phyloP scores from a whole-genome alignment of 2,329 filamentous ascomycete genomes.

The Chaetothyriales sp. region DNA sequence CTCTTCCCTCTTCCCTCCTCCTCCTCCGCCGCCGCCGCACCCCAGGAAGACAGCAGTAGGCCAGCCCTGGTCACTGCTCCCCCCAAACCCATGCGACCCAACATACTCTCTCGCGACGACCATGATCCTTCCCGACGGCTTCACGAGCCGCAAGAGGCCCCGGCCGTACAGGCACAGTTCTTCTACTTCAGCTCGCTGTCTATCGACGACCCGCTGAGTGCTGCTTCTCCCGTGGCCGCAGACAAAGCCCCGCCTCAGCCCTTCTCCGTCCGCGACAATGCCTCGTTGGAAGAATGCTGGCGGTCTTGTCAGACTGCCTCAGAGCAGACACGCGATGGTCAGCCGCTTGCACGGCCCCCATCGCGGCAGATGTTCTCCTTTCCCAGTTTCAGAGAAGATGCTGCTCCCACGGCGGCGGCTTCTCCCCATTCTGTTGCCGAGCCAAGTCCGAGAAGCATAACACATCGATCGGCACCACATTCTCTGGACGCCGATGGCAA shows the following conservation, averaged over 20 bases:
- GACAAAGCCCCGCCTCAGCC: slow-evolving; percentile 48
- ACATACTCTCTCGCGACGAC: neutral
- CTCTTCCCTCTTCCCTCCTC: neutral
- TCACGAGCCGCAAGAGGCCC: slow-evolving; percentile 34
- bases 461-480: neutral
- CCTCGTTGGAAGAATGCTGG: slow-evolving; percentile 67
- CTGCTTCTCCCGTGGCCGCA: slow-evolving; percentile 41
- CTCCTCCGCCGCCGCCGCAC: neutral
- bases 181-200: slow-evolving; percentile 73
- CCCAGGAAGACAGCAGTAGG: neutral
- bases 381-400: slow-evolving; percentile 9
- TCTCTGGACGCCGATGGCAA: neutral
- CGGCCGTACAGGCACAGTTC: slow-evolving; percentile 51
- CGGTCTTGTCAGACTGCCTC: slow-evolving; percentile 33
- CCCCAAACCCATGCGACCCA: neutral
- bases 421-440: slow-evolving; percentile 20
- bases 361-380: slow-evolving; percentile 13
- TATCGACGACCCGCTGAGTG: slow-evolving; percentile 76
- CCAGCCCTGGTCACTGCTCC: neutral
- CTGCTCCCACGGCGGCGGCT: slow-evolving; percentile 21
- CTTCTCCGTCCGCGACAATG: slow-evolving; percentile 66
- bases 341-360: slow-evolving; percentile 5
- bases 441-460: slow-evolving; percentile 17
- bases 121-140: neutral
- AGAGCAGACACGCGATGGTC: slow-evolving; percentile 4